Evolutionary conservation across 1,284 basidiomycete species (phyloP), one percentile per base, ranked within the genome.

Genomic region (Fistulina hepatica): DNA sequence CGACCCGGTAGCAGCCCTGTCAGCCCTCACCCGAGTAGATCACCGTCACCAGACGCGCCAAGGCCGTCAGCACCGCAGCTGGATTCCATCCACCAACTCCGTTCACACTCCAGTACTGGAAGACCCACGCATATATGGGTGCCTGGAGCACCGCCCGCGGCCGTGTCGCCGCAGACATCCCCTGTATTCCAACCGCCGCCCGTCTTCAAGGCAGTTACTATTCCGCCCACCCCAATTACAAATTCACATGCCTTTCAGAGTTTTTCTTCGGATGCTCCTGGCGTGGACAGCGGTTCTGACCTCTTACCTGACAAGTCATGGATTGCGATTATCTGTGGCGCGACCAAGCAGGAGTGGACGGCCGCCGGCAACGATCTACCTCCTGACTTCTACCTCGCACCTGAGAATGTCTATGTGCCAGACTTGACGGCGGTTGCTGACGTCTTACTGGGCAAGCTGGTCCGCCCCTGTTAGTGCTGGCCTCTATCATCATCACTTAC

Each of bases 281-380:
- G 33, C 12, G 49, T 46, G 17, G 53, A 50, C 6, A 24, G 42
- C 3, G 13, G 34, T 9, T 52, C 63, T 4, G 53, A 59, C 13
- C 57, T 81, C 31, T 59, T 85, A 4, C 81, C 82, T 1, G 71
- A 76, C 36, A 62, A 63, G 3, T 67, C 69, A 3, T 85, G 82
- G 82, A 81, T 85, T 41, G 81, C 81, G 3, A 65, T 86, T 39
- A 74, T 86, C 5, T 85, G 82, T 50, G 81, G 82, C 9, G 71
- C 79, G 21, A 67, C 76, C 26, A 72, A 73, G 46, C 70, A 71
- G 37, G 71, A 75, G 58, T 73, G 66, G 56, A 56, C 61, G 21
- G 61, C 63, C 33, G 61, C 60, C 27, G 61, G 60, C 10, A 52
- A 52, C 21, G 55, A 59, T 32, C 53, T 84, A 10, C 82, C 82